These are phyloP conservation scores for Euphorbia celastroides DNA, from an alignment of 441 rosid genomes.

Conservation along the genomic window DNA sequence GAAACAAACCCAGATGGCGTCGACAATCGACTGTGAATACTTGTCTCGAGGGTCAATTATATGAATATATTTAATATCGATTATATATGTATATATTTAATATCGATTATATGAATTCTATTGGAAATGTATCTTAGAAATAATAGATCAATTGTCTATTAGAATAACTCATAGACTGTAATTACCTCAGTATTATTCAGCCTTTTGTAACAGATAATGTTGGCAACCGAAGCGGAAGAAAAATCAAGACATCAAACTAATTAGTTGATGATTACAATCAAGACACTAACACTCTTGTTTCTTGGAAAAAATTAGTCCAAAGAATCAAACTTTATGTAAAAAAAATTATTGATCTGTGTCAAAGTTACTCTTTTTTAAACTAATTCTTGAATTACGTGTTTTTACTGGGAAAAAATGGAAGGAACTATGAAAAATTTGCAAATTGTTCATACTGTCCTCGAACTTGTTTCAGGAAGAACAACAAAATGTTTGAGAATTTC, in stretches of 20 bases:
- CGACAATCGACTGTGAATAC: constrained; percentile 1
- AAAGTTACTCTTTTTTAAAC: too few relatives aligned
- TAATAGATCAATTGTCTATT: not conserved
- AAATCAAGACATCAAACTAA: not conserved
- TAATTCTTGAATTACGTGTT: too few relatives aligned
- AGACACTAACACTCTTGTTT: too few relatives aligned
- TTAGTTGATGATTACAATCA: not conserved
- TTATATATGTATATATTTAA: too few relatives aligned
- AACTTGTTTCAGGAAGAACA: constrained; percentile 15
- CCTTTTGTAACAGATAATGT: constrained; percentile 17
- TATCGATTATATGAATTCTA: too few relatives aligned
- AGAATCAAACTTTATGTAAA: too few relatives aligned
- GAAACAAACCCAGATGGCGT: constrained; percentile 17
- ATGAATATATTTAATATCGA: too few relatives aligned
- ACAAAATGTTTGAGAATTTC: constrained; percentile 20
- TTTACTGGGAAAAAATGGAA: too few relatives aligned
- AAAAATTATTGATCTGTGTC: too few relatives aligned
- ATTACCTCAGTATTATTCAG: constrained; percentile 28
- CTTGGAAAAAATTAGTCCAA: not conserved
- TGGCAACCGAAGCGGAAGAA: too few relatives aligned
- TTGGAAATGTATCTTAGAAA: not conserved
- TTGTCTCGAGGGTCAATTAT: constrained; percentile 18
- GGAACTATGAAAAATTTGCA: not conserved
- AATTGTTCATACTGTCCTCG: constrained; percentile 23
- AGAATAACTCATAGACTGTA: too few relatives aligned